phyloP scores from a whole-genome alignment of 805 yeast species.

The Pichia californica region DNA sequence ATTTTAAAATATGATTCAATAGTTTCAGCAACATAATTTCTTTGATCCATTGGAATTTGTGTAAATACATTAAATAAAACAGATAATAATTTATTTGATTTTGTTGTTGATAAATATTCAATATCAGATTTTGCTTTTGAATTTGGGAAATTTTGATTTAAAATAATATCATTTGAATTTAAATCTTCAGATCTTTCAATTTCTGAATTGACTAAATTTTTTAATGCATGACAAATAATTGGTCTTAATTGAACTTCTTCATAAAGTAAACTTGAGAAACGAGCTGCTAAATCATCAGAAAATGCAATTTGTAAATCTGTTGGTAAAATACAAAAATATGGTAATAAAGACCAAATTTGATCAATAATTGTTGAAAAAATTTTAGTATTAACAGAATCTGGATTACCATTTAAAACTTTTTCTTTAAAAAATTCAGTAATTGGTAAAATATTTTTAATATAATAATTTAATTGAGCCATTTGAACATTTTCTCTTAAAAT shows the following conservation, averaged over 20 bases:
- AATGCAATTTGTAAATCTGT: conserved; percentile 60
- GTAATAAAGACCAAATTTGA: conserved; percentile 88
- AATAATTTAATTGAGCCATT: conserved; percentile 61
- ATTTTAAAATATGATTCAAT: conserved; percentile 75
- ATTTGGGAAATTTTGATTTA: conserved; percentile 58
- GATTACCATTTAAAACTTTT: conserved; percentile 37
- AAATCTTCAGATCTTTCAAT: conserved; percentile 36
- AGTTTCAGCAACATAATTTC: conserved; percentile 81
- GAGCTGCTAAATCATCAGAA: conserved; percentile 70
- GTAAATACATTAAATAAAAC: conserved; percentile 89
- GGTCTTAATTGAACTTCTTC: conserved; percentile 70
- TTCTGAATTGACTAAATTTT: conserved; percentile 63
- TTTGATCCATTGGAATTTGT: conserved; percentile 77
- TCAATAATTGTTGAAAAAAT: conserved; percentile 80
- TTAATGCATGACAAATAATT: conserved; percentile 76
- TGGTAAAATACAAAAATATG: conserved; percentile 85
- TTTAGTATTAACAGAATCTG: conserved; percentile 63
- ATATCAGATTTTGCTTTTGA: conserved; percentile 50
- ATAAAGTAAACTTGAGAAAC: conserved; percentile 68
- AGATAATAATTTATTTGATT: conserved; percentile 68
- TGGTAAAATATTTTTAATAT: conserved; percentile 60
- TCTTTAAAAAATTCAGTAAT: conserved; percentile 47
- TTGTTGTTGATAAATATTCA: conserved; percentile 52
- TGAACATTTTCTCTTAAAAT: conserved; percentile 79
- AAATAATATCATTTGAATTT: conserved; percentile 50